These are phyloP conservation scores for Colletotrichum sp. DNA, from an alignment of 2,329 filamentous ascomycete species.

Conservation along the genomic window DNA sequence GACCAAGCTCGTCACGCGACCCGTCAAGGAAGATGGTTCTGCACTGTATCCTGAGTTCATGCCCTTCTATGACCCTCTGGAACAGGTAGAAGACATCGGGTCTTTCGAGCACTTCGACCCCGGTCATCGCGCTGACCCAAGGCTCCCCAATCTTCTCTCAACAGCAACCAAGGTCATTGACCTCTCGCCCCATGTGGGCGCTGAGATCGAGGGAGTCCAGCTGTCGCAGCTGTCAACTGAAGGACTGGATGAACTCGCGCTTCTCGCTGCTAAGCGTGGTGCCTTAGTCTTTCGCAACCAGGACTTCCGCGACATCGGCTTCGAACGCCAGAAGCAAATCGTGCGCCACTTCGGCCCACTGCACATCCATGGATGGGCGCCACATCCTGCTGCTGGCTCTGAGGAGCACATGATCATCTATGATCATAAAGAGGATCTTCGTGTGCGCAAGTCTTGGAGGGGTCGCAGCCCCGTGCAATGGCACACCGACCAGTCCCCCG, in stretches of 20 bases:
- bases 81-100: conserved; percentile 13
- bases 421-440: conserved; percentile 25
- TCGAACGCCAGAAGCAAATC: conserved; percentile 27
- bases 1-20: background rate
- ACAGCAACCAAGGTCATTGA: background rate
- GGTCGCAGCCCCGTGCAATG: conserved; percentile 27
- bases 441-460: conserved; percentile 25
- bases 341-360: background rate
- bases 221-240: background rate
- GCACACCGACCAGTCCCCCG: conserved; percentile 28
- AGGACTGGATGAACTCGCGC: conserved; percentile 25
- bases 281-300: conserved; percentile 24
- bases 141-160: background rate
- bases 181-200: background rate
- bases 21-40: background rate
- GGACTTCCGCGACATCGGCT: conserved; percentile 27
- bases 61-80: conserved; percentile 10
- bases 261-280: conserved; percentile 25
- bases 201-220: background rate
- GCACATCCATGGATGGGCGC: background rate
- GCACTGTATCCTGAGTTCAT: background rate
- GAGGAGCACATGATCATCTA: conserved; percentile 28
- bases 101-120: background rate
- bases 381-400: conserved; percentile 24
- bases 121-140: background rate